phyloP scores from a whole-genome alignment of 2,329 filamentous ascomycete genomes.

The Hypoxylon sp. region DNA sequence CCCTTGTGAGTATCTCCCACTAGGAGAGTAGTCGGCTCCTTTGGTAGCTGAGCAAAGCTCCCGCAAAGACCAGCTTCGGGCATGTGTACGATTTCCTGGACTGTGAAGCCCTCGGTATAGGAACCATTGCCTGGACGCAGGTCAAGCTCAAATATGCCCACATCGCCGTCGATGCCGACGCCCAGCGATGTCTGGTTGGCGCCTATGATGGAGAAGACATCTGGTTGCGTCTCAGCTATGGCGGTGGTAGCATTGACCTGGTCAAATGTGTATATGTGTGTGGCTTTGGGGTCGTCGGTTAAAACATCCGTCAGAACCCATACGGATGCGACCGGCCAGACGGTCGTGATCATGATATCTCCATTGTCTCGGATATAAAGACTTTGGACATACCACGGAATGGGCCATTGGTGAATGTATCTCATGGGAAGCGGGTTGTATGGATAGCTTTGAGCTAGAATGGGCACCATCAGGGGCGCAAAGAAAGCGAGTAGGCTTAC shows the following conservation, averaged over 20 bases:
- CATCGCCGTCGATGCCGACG: constrained; percentile 7
- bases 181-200: constrained; percentile 10
- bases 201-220: constrained; percentile 11
- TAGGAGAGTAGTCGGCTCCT: constrained; percentile 4
- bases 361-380: constrained; percentile 8
- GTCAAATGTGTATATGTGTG: constrained; percentile 10
- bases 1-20: constrained; percentile 11
- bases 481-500: constrained; percentile 9
- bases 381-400: constrained; percentile 10
- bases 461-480: background rate
- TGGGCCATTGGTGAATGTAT: constrained; percentile 14
- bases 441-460: constrained; percentile 7
- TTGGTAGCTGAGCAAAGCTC: background rate
- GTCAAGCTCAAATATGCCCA: constrained; percentile 9
- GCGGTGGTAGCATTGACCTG: constrained; percentile 10
- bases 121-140: constrained; percentile 13
- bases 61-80: constrained; percentile 13
- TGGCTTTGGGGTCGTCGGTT: constrained; percentile 10
- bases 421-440: constrained; percentile 6
- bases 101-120: constrained; percentile 12
- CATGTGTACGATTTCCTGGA: constrained; percentile 12
- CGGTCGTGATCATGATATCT: constrained; percentile 13
- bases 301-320: constrained; percentile 14
- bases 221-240: constrained; percentile 4
- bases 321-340: constrained; percentile 10